Conservation (phyloP, 805 yeast species). For the Kodamaea fukazawae region DNA sequence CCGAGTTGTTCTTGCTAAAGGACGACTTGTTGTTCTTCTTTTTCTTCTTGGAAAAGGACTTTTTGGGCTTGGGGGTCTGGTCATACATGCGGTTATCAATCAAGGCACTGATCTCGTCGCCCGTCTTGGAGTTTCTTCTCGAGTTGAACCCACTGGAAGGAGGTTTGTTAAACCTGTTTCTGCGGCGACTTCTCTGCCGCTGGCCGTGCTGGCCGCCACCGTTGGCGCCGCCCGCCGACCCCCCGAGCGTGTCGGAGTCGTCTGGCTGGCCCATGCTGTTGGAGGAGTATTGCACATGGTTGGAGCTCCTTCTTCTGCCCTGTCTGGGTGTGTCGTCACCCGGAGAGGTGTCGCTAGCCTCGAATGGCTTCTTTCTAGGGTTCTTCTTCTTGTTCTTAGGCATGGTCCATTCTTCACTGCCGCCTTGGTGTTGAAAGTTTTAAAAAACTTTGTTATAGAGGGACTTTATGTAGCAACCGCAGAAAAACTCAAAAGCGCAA, state of each 20-base stretch:
- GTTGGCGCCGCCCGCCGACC: no score
- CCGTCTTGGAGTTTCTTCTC: no score
- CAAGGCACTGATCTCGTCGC: slow-evolving; percentile 12
- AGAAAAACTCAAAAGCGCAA: slow-evolving; percentile 2
- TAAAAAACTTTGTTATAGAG: neutral
- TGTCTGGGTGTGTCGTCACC: neutral
- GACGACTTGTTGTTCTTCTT: slow-evolving; percentile 1
- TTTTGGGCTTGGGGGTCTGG: slow-evolving; percentile 12
- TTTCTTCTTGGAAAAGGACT: slow-evolving; percentile 1
- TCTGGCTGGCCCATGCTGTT: neutral
- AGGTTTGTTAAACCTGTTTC: no score
- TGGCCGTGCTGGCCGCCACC: no score
- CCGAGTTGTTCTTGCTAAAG: no score
- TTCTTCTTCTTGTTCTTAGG: slow-evolving; percentile 5
- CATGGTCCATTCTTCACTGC: neutral
- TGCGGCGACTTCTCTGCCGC: no score
- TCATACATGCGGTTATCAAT: slow-evolving; percentile 31
- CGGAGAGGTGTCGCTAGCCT: neutral
- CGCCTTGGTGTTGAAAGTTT: neutral
- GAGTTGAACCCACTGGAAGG: no score
- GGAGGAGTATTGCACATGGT: neutral
- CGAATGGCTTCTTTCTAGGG: neutral
- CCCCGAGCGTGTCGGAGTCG: no score
- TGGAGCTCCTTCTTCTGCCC: no score
- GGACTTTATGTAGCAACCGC: neutral